phyloP scores from a whole-genome alignment of 2,329 filamentous ascomycete species.

The Rhynchosporium graminicola region DNA sequence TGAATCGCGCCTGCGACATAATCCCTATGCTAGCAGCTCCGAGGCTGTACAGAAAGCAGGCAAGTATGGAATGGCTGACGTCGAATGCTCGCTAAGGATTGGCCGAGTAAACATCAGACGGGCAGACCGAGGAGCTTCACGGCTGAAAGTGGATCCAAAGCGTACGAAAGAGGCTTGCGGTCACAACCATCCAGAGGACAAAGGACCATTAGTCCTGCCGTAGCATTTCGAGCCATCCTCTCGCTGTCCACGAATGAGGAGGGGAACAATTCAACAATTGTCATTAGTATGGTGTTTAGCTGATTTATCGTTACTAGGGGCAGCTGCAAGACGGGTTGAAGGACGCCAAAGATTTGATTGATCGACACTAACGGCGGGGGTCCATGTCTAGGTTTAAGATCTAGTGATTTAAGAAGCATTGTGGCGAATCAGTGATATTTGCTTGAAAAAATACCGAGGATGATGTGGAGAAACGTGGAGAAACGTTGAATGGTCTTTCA shows the following conservation, averaged over 20 bases:
- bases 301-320: background rate
- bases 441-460: constrained; percentile 16
- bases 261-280: background rate
- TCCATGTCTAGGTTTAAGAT: background rate
- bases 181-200: background rate
- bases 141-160: constrained; percentile 7
- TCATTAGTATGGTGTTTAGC: constrained; percentile 9
- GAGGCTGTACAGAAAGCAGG: background rate
- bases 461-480: background rate
- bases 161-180: background rate
- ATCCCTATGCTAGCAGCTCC: background rate
- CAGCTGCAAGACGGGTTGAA: constrained; percentile 4
- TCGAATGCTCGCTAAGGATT: constrained; percentile 4
- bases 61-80: background rate
- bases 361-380: constrained; percentile 17
- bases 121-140: constrained; percentile 15
- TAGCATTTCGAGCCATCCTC: background rate
- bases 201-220: background rate
- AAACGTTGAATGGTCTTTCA: background rate
- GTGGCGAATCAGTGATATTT: background rate
- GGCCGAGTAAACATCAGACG: constrained; percentile 10
- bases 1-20: background rate
- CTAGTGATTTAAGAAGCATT: background rate
- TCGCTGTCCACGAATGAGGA: constrained; percentile 16
- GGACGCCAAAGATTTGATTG: constrained; percentile 9